Evolutionary conservation across 1,284 basidiomycete species (phyloP), one percentile per base, ranked within the genome.

Genomic region (Sanghuangporus baumii): DNA sequence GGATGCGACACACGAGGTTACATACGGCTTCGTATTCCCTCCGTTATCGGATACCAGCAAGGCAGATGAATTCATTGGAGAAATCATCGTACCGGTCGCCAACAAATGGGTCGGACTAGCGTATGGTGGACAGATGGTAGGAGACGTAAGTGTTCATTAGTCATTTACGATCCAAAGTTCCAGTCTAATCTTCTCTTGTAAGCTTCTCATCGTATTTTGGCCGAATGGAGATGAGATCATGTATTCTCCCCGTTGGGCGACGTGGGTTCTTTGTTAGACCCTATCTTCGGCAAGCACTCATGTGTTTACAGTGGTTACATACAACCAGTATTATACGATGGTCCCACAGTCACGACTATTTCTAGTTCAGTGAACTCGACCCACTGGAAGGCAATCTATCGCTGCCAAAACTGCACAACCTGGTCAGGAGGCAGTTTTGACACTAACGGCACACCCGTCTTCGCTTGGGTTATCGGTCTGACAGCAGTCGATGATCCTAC

Each of bases 321-420:
- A 40, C 76, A 76, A 57, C 81, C 81, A n/a, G 72, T 74, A 26
- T 72, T 73, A 34, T 76, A 79, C 68, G 55, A 69, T 20, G 81
- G 81, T 5, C 81, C 80, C 2, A 71, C 75, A 14, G 71, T 84
- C 46, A 82, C 81, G 2, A 75, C 76, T 55, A 71, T 81, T n/a
- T 74, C 76, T 4, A 73, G 63, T 51, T 46, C 75, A 7, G 75
- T 83, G 43, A 83, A 82, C 63, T 68, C 79, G 2, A 83, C 81
- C 2, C 79, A 82, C 64, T 84, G 81, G 81, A 83, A 81, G 66
- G 82, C 81, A 79, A 78, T 82, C 11, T 84, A 77, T 70, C 76
- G 82, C 36, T 84, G 82, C 74, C 79, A 83, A 65, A 78, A 81
- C 68, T 84, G 82, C 71, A 78, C 79, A 41, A 71, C 64, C 40